These are phyloP conservation scores for Taphrina confusa DNA, from an alignment of 1,139 yeast species.

Conservation along the genomic window DNA sequence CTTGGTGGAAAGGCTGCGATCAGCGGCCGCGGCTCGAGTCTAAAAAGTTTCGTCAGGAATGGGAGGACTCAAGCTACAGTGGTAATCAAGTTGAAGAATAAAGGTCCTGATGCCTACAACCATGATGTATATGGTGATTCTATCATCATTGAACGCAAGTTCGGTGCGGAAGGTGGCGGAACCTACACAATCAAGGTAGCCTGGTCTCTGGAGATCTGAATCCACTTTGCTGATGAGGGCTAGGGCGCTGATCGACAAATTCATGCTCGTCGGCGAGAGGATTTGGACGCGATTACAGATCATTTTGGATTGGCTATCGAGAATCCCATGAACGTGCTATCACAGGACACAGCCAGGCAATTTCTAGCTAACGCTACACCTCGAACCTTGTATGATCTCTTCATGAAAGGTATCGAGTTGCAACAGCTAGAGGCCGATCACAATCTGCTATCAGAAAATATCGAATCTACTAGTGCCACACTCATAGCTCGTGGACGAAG, in stretches of 20 bases:
- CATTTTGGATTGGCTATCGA: conserved; percentile 77
- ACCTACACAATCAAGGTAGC: conserved; percentile 57
- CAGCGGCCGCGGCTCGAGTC: conserved; percentile 77
- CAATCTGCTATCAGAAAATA: conserved; percentile 44
- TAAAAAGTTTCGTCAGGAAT: conserved; percentile 72
- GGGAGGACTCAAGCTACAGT: conserved; percentile 55
- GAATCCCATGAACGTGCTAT: conserved; percentile 88
- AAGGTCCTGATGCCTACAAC: conserved; percentile 64
- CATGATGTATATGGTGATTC: conserved; percentile 66
- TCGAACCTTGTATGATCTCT: conserved; percentile 65
- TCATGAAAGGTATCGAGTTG: conserved; percentile 77
- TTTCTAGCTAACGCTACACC: conserved; percentile 77
- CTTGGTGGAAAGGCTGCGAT: conserved; percentile 93
- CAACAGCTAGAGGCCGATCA: conserved; percentile 52
- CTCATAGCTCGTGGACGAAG: conserved; percentile 24
- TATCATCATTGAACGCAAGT: conserved; percentile 70
- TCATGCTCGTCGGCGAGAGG: conserved; percentile 63
- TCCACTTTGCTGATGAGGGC: conserved; percentile 46
- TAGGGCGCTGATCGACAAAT: conserved; percentile 53
- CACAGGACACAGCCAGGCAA: conserved; percentile 92
- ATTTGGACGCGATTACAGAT: conserved; percentile 66
- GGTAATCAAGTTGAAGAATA: conserved; percentile 44
- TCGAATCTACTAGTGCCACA: conserved; percentile 38
- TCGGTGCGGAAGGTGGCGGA: conserved; percentile 52
- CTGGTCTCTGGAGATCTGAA: neutral